Evolutionary conservation across 1,284 basidiomycete species (phyloP).

Genomic region (Lentinus polychrous): DNA sequence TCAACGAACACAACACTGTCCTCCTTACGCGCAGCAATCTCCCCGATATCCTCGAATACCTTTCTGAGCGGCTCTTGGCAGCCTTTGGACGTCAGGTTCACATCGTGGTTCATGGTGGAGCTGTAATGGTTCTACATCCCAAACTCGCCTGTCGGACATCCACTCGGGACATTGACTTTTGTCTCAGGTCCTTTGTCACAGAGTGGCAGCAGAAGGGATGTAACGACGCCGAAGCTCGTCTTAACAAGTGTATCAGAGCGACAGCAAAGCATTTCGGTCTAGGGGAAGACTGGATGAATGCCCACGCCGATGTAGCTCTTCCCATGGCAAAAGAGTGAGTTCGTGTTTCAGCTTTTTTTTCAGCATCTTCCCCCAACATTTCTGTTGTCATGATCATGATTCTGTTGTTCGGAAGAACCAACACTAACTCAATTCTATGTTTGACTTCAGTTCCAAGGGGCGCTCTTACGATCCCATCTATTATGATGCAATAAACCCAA

Average conservation of each 20-base stretch:
- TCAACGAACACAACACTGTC: conserved; percentile 29
- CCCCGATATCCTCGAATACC: conserved; percentile 36
- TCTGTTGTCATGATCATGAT: conserved; percentile 2
- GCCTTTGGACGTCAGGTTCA: conserved; percentile 36
- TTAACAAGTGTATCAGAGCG: conserved; percentile 46
- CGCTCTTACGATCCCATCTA: conserved; percentile 53
- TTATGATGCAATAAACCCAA: conserved; percentile 37
- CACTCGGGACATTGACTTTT: conserved; percentile 61
- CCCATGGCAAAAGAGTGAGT: conserved; percentile 57
- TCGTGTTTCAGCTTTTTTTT: conserved; percentile 1
- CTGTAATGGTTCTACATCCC: conserved; percentile 60
- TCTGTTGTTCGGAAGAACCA: conserved; percentile 12
- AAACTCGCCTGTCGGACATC: conserved; percentile 36
- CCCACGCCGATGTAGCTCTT: conserved; percentile 58
- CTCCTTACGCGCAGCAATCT: conserved; percentile 31
- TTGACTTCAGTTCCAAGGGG: conserved; percentile 28
- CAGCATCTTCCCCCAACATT: background rate
- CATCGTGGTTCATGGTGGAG: conserved; percentile 61
- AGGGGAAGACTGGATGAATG: conserved; percentile 69
- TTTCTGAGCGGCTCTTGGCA: conserved; percentile 37
- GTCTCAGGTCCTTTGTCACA: conserved; percentile 47
- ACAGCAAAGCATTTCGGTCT: conserved; percentile 44
- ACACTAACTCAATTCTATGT: conserved; percentile 1
- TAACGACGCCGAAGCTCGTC: conserved; percentile 40
- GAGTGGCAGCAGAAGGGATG: conserved; percentile 45